phyloP scores from a whole-genome alignment of 2,329 filamentous ascomycete genomes.

The Sporothrix variecibatus region DNA sequence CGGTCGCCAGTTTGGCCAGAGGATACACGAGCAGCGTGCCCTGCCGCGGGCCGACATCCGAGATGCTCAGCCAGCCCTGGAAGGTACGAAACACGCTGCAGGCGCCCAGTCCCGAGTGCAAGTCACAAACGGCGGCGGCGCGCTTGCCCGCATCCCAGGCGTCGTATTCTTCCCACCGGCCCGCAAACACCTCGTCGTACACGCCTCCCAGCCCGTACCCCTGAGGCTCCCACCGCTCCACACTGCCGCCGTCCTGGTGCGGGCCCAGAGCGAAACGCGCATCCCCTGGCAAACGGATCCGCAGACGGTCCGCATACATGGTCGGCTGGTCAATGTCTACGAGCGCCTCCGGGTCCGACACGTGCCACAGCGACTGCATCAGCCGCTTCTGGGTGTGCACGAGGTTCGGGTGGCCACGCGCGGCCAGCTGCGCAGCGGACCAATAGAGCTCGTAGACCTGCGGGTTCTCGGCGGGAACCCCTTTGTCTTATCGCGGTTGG shows the following conservation, averaged over 20 bases:
- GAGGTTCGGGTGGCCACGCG: slow-evolving; percentile 65
- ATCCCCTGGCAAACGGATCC: slow-evolving; percentile 72
- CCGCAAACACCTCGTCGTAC: slow-evolving; percentile 72
- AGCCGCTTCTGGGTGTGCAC: slow-evolving; percentile 62
- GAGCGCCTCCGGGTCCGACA: slow-evolving; percentile 36
- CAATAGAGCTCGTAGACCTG: slow-evolving; percentile 72
- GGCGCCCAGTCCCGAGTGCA: slow-evolving; percentile 79
- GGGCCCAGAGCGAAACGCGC: slow-evolving; percentile 70
- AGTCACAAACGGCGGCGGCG: slow-evolving; percentile 67
- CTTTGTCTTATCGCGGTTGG: slow-evolving; percentile 61
- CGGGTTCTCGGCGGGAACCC: slow-evolving; percentile 66
- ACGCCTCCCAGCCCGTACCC: slow-evolving; percentile 68
- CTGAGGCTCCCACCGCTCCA: slow-evolving; percentile 71
- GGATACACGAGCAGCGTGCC: slow-evolving; percentile 84
- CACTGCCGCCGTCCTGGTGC: slow-evolving; percentile 72
- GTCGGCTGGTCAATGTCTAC: slow-evolving; percentile 51
- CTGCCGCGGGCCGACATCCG: slow-evolving; percentile 68
- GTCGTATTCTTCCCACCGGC: slow-evolving; percentile 79
- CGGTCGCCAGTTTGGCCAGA: slow-evolving; percentile 70
- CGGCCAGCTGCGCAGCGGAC: slow-evolving; percentile 67
- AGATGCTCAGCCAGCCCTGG: slow-evolving; percentile 87
- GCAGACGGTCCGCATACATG: slow-evolving; percentile 69
- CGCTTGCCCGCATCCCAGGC: slow-evolving; percentile 76
- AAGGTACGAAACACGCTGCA: slow-evolving; percentile 86
- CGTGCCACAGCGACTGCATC: slow-evolving; percentile 61